phyloP scores from a whole-genome alignment of 2,329 filamentous ascomycete genomes.

The Aspergillus felis region DNA sequence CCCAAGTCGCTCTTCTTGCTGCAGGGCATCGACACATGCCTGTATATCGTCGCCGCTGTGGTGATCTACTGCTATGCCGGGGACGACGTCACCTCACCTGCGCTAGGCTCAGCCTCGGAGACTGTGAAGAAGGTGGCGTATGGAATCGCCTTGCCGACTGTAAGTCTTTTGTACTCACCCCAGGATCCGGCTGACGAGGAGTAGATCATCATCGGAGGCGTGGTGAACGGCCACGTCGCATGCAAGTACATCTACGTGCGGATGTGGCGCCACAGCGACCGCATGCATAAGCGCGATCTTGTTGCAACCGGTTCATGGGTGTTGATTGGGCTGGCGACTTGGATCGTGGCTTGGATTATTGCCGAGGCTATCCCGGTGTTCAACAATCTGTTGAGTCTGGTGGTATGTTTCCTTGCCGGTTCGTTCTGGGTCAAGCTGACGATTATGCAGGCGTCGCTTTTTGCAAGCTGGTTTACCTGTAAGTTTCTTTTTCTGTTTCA shows the following conservation, averaged over 20 bases:
- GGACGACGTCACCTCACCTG: conserved; percentile 57
- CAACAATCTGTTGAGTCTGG: conserved; percentile 59
- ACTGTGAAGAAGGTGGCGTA: conserved; percentile 60
- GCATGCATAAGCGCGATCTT: conserved; percentile 45
- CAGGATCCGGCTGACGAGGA: not conserved
- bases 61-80: conserved; percentile 66
- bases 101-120: conserved; percentile 57
- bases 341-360: conserved; percentile 61
- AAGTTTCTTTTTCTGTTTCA: not conserved
- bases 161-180: conserved; percentile 6
- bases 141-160: conserved; percentile 62
- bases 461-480: conserved; percentile 62
- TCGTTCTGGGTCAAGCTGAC: not conserved
- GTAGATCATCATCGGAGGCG: conserved; percentile 61
- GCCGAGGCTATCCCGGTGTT: conserved; percentile 67
- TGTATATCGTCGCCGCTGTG: conserved; percentile 62
- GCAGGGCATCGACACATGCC: conserved; percentile 52
- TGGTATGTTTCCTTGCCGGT: conserved; percentile 28
- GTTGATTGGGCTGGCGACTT: conserved; percentile 50
- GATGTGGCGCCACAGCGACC: conserved; percentile 56
- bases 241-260: conserved; percentile 63
- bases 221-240: conserved; percentile 64
- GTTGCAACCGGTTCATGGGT: conserved; percentile 55
- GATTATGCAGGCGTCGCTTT: conserved; percentile 45
- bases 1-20: conserved; percentile 58